phyloP scores from a whole-genome alignment of 805 yeast species.

The Suhomyces xylopsoci region DNA sequence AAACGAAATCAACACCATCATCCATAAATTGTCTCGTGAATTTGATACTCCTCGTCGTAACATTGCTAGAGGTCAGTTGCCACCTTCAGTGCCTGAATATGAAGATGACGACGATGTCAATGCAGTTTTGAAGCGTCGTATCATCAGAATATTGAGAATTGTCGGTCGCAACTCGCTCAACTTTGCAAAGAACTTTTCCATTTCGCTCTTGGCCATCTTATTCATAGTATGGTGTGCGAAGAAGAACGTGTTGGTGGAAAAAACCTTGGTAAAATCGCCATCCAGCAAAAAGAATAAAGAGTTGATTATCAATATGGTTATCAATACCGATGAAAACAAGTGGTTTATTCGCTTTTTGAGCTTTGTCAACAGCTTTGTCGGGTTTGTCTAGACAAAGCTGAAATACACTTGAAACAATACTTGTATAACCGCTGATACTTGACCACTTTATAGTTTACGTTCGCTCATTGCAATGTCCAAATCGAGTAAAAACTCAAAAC shows the following conservation, averaged over 20 bases:
- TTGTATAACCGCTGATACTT: not conserved
- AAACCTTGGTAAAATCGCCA: slow-evolving; percentile 38
- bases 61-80: not conserved
- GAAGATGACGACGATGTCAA: slow-evolving; percentile 15
- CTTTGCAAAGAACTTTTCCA: slow-evolving; percentile 32
- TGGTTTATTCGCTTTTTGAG: slow-evolving; percentile 41
- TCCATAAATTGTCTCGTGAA: slow-evolving; percentile 46
- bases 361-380: slow-evolving; percentile 39
- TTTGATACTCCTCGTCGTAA: slow-evolving; percentile 6
- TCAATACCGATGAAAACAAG: slow-evolving; percentile 41
- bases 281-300: slow-evolving; percentile 28
- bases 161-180: slow-evolving; percentile 28
- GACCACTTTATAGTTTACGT: not conserved
- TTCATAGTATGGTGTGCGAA: slow-evolving; percentile 43
- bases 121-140: slow-evolving; percentile 19
- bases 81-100: slow-evolving; percentile 8
- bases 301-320: slow-evolving; percentile 40
- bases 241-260: slow-evolving; percentile 36
- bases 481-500: not conserved
- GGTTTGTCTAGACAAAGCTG: slow-evolving; percentile 29
- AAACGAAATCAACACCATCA: slow-evolving; percentile 47
- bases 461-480: not conserved
- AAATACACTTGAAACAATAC: not conserved
- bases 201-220: slow-evolving; percentile 35
- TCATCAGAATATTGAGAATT: slow-evolving; percentile 21